A percentile compares a stretch with the other conserved stretches of the same genome.
phyloP scores from a whole-genome alignment of 228 moss, liverwort and hornwort genomes.

The Sphagnum fallax region DNA sequence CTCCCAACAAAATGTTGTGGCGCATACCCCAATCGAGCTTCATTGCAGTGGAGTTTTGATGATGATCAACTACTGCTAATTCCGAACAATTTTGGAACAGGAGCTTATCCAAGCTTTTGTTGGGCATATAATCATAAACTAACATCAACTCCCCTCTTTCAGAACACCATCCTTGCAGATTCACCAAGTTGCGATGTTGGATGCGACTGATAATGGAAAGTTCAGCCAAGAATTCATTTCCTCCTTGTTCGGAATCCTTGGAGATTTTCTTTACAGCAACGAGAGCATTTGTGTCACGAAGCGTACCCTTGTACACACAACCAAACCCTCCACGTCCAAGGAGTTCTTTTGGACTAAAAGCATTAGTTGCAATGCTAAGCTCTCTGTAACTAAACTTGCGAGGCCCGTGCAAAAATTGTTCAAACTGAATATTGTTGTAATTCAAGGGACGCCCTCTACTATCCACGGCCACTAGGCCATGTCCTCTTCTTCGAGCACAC shows the following conservation, averaged over 20 bases:
- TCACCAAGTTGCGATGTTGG: constrained; percentile 33
- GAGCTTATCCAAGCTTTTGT: constrained; percentile 45
- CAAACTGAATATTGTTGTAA: neutral
- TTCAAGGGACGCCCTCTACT: neutral
- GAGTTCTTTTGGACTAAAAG: constrained; percentile 19
- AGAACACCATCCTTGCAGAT: constrained; percentile 41
- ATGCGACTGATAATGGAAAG: constrained; percentile 36
- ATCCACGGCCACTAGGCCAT: neutral
- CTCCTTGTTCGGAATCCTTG: constrained; percentile 20
- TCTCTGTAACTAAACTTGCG: constrained; percentile 32
- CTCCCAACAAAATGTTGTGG: constrained; percentile 21
- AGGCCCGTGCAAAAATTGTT: constrained; percentile 12
- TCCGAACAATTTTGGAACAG: constrained; percentile 4
- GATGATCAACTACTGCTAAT: neutral
- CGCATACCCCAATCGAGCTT: constrained; percentile 24
- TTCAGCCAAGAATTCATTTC: constrained; percentile 37
- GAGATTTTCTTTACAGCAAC: constrained; percentile 43
- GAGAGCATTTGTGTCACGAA: constrained; percentile 5
- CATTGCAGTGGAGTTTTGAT: neutral
- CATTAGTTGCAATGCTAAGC: constrained; percentile 28
- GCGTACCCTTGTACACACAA: constrained; percentile 27
- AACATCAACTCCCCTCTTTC: constrained; percentile 22
- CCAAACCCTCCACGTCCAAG: constrained; percentile 43
- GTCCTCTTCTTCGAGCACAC: neutral
- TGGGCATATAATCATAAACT: constrained; percentile 43